These are phyloP conservation scores for Achaetomium macrosporum DNA, from an alignment of 2,329 filamentous ascomycete species.

Conservation along the genomic window DNA sequence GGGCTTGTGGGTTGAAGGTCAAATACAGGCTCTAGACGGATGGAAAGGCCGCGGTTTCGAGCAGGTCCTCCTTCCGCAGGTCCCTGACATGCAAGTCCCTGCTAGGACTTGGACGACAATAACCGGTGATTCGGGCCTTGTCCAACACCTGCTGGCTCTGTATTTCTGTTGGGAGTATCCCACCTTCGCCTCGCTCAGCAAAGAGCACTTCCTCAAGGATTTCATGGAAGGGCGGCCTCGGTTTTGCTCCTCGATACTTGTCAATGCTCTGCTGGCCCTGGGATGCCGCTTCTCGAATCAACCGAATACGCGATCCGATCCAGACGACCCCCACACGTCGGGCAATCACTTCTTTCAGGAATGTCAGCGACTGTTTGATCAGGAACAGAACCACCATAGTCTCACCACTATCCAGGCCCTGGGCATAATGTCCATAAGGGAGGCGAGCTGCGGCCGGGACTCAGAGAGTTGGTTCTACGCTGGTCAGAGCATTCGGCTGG, in stretches of 20 bases:
- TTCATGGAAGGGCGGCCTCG: slow-evolving; percentile 55
- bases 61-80: slow-evolving; percentile 43
- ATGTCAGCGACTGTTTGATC: slow-evolving; percentile 53
- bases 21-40: slow-evolving; percentile 29
- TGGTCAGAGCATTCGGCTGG: slow-evolving; percentile 65
- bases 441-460: slow-evolving; percentile 66
- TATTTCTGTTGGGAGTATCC: slow-evolving; percentile 76
- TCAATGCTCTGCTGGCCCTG: slow-evolving; percentile 60
- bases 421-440: slow-evolving; percentile 68
- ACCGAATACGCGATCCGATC: slow-evolving; percentile 56
- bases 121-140: slow-evolving; percentile 51
- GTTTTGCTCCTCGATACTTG: slow-evolving; percentile 62
- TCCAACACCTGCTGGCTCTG: slow-evolving; percentile 57
- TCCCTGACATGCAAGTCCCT: slow-evolving; percentile 39
- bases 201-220: slow-evolving; percentile 64
- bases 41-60: slow-evolving; percentile 38
- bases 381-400: slow-evolving; percentile 52
- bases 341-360: slow-evolving; percentile 73
- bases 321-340: slow-evolving; percentile 56
- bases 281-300: slow-evolving; percentile 65
- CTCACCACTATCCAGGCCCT: slow-evolving; percentile 70
- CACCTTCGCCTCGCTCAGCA: slow-evolving; percentile 66
- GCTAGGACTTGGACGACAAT: slow-evolving; percentile 54
- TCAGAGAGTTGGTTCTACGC: slow-evolving; percentile 68
- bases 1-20: slow-evolving; percentile 45